Evolutionary conservation across 2,329 filamentous ascomycete species (phyloP), one percentile per base, ranked within the genome.

Genomic region (Lasiodiplodia sp.): DNA sequence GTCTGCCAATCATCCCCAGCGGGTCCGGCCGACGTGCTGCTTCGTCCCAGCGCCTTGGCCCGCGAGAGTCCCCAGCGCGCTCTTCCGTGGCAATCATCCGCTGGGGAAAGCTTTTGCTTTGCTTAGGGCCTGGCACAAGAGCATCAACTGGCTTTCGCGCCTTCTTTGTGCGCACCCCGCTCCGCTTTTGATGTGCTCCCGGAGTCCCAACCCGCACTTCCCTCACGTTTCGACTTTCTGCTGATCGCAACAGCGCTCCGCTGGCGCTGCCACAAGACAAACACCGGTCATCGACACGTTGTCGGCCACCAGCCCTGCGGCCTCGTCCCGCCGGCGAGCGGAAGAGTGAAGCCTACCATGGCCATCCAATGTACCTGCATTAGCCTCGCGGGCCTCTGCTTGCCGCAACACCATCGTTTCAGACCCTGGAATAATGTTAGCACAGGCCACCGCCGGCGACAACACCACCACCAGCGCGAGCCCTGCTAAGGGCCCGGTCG

Each of bases 401-500:
- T 25, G 58, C 58, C 58, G 57, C 58, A 62, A 23, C 58, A 62
- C 58, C 58, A 62, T 34, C 58, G 58, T 62, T 62, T 62, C 58
- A 62, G 58, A 44, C 40, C 58, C 58, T 62, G 58, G 58, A 51
- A 8, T 21, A 10, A 34, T 16, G 40, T 37, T 40, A 40, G 40
- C 11, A 34, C 38, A 14, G 16, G 12, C 58, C 28, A 37, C 53
- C 25, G 47, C 23, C 40, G 47, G 10, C 11, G n/a, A 25, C 40
- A 14, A 16, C 40, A 49, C 8, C 40, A 62, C 28, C 58, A 49
- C 40, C 40, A 34, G 40, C 16, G 57, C 37, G 56, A 21, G 56
- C 37, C 28, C 16, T 37, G 4, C 40, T 47, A 60, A 60, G 56
- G 21, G 10, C 31, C 31, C 18, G 23, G 10, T 49, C 58, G 58